Evolutionary conservation across 1,284 basidiomycete species (phyloP).

Genomic region (Ustanciosporium gigantosporum): DNA sequence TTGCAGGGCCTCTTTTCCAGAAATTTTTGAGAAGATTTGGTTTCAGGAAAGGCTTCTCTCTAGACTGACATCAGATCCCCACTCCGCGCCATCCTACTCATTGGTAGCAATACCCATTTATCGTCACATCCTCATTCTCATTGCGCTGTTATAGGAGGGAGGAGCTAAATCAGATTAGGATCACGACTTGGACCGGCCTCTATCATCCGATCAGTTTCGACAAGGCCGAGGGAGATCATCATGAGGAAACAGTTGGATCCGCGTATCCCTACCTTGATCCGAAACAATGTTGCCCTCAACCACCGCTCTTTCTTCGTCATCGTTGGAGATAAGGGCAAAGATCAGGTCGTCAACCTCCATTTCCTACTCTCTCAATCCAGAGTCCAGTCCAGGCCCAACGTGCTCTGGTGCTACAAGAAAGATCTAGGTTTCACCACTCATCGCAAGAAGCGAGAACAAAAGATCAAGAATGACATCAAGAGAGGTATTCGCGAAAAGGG

Average conservation of each 20-base stretch:
- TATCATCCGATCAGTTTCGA: too few species aligned
- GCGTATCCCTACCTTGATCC: conserved; percentile 87
- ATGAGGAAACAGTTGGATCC: conserved; percentile 68
- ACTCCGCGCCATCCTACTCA: too few species aligned
- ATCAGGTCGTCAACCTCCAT: conserved; percentile 96
- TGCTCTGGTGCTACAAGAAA: conserved; percentile 58
- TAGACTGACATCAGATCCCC: background rate
- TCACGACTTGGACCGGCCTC: too few species aligned
- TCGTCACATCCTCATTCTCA: too few species aligned
- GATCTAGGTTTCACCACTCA: conserved; percentile 69
- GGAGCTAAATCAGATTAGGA: too few species aligned
- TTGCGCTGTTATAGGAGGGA: too few species aligned
- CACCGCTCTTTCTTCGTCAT: conserved; percentile 95
- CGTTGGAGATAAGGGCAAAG: conserved; percentile 90
- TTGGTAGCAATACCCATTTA: too few species aligned
- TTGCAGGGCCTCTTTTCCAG: too few species aligned
- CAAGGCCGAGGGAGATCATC: too few species aligned
- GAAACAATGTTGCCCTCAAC: conserved; percentile 79
- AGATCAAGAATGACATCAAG: conserved; percentile 64
- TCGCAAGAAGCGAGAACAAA: conserved; percentile 75
- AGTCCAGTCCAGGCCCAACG: conserved; percentile 50
- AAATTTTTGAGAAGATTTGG: too few species aligned
- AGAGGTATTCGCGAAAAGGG: conserved; percentile 89
- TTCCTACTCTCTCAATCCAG: conserved; percentile 67
- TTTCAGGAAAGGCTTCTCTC: background rate